phyloP scores from a whole-genome alignment of 75 land plant species.

The Cunninghamia lanceolata region DNA sequence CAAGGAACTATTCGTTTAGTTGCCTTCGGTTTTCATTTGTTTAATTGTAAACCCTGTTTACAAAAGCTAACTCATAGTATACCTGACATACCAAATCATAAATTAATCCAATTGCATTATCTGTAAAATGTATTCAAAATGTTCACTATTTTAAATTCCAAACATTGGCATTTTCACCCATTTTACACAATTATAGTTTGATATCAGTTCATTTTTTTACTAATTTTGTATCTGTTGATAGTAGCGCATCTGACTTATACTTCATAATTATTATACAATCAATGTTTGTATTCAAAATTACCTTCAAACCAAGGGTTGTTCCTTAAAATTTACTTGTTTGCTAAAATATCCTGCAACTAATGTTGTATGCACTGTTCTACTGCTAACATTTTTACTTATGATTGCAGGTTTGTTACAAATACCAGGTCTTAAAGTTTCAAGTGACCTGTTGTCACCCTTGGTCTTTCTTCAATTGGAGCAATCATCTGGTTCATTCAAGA shows the following conservation, averaged over 20 bases:
- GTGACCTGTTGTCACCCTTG: slow-evolving; percentile 70
- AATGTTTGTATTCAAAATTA: no score
- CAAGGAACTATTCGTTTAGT: no score
- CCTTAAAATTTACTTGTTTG: neutral
- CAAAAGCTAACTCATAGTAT: neutral
- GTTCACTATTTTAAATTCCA: neutral
- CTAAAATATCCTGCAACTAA: neutral
- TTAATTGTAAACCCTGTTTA: neutral
- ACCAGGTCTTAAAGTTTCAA: slow-evolving; percentile 52
- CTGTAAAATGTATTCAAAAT: no score
- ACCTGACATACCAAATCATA: neutral
- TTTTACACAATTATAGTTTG: neutral
- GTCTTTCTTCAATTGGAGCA: slow-evolving; percentile 62
- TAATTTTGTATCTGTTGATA: neutral
- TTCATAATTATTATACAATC: neutral
- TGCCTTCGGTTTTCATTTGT: neutral
- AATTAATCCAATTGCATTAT: neutral
- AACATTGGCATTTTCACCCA: neutral
- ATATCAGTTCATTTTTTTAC: neutral
- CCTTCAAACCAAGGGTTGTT: no score
- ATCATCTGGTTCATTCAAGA: slow-evolving; percentile 52
- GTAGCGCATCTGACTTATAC: no score
- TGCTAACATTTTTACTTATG: neutral
- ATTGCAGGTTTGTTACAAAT: slow-evolving; percentile 67
- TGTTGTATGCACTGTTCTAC: neutral